Conservation (phyloP, 2,329 filamentous ascomycete genomes). For the Septoria petroselini region DNA sequence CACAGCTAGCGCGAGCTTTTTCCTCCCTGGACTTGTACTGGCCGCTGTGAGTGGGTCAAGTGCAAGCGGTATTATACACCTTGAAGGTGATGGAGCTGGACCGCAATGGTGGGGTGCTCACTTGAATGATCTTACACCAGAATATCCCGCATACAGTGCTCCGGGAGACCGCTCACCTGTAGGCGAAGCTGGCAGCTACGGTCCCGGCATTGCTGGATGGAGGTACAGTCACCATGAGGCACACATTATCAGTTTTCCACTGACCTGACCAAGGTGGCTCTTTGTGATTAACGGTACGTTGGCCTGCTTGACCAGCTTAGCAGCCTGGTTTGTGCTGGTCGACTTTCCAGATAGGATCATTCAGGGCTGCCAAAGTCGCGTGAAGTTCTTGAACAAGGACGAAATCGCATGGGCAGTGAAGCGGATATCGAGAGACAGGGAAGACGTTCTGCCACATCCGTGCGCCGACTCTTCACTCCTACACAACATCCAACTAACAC, state of each 20-base stretch:
- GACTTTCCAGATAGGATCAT: constrained; percentile 12
- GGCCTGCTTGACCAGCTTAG: constrained; percentile 1
- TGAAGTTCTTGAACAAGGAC: constrained; percentile 8
- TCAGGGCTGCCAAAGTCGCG: not conserved
- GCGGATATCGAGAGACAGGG: constrained; percentile 4
- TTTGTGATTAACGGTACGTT: constrained; percentile 1
- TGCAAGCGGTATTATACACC: not conserved
- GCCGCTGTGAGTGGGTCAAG: not conserved
- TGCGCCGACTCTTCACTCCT: not conserved
- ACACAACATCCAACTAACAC: not conserved
- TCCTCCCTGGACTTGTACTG: constrained; percentile 1
- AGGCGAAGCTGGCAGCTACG: not conserved
- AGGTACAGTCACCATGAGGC: not conserved
- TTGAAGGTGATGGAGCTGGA: not conserved
- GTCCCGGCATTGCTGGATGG: constrained; percentile 6
- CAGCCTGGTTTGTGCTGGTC: constrained; percentile 7
- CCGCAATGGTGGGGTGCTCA: constrained; percentile 8
- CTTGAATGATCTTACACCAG: not conserved
- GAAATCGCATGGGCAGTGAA: constrained; percentile 8
- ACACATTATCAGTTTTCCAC: not conserved
- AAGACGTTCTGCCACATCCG: constrained; percentile 5
- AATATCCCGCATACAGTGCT: not conserved
- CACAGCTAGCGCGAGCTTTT: not conserved
- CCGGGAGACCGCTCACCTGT: not conserved
- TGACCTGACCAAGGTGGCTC: constrained; percentile 1